Base-by-base conservation (phyloP, 805 yeast species). In the Wickerhamomyces rabaulensis region DNA sequence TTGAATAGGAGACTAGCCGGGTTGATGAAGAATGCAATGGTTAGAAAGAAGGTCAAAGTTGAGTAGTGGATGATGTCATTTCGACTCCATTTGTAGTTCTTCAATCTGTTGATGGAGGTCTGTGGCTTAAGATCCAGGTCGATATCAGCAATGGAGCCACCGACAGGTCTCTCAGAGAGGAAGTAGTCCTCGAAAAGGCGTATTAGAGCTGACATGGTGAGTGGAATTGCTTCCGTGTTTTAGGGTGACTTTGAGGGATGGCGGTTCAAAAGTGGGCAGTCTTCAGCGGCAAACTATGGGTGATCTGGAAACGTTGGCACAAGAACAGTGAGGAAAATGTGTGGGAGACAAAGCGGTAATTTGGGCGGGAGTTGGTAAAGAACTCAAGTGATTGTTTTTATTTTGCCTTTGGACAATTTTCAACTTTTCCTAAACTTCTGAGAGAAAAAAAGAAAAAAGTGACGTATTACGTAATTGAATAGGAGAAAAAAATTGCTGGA, bases 11-110 rank as follows among this genome's bases (percentile, higher is more conserved):
- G 62, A 10, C 74, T 63, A 1, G 81, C 78, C 9, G 88, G 87
- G 51, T 79, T 72, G 45, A 82, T 69, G 47, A 76, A 58, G 44
- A 81, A 76, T 10, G 82, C 87, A 61, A 80, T 78, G 33, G 75
- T 52, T 60, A 82, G 71, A 52, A 88, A 74, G 51, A 71, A 59
- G 37, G 76, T 52, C 51, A 79, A 56, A 55, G 81, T 69, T 31
- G 74, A 67, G 68, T 75, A 72, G 75, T 76, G 78, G 43, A 68
- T 57, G 49, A 77, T 60, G 52, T 87, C 95, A 31, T 66, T 63
- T 12, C 55, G 50, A 0, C 72, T 63, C 65, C 76, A 72, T 37
- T 67, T 61, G 54, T 73, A 74, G 33, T 62, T 61, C 57, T 66
- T 68, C 36, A 81, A 58, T 53, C 67, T 69, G 42, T 61, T 52